phyloP scores from a whole-genome alignment of 441 rosid genomes.

The Populus hybrid region DNA sequence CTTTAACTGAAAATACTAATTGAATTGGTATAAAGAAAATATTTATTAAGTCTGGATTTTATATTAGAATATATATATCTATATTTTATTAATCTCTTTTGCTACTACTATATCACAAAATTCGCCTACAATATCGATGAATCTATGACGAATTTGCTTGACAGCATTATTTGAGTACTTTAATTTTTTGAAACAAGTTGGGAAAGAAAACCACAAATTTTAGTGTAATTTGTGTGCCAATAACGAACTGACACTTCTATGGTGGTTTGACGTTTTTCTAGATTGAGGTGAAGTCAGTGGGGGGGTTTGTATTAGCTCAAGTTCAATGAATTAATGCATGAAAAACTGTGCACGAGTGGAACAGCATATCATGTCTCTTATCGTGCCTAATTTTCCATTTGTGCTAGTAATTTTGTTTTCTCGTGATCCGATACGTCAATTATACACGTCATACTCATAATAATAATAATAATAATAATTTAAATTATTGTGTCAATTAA shows the following conservation, averaged over 20 bases:
- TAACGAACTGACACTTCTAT: neutral
- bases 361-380: neutral
- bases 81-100: too few relatives aligned
- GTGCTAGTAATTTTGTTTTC: conserved; percentile 1
- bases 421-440: neutral
- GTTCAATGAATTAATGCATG: neutral
- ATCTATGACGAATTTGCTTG: neutral
- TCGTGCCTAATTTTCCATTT: neutral
- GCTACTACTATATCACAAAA: too few relatives aligned
- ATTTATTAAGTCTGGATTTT: too few relatives aligned
- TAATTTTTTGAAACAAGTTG: neutral
- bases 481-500: too few relatives aligned
- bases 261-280: neutral
- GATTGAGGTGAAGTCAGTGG: too few relatives aligned
- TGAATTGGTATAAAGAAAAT: neutral
- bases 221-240: neutral
- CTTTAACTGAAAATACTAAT: too few relatives aligned
- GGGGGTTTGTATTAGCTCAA: too few relatives aligned
- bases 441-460: too few relatives aligned
- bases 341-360: neutral
- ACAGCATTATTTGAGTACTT: conserved; percentile 10
- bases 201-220: neutral
- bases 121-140: too few relatives aligned
- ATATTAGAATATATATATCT: too few relatives aligned
- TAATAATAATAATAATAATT: too few relatives aligned